phyloP scores from a whole-genome alignment of 257 asterid genomes.

The Fraxinus excelsior region DNA sequence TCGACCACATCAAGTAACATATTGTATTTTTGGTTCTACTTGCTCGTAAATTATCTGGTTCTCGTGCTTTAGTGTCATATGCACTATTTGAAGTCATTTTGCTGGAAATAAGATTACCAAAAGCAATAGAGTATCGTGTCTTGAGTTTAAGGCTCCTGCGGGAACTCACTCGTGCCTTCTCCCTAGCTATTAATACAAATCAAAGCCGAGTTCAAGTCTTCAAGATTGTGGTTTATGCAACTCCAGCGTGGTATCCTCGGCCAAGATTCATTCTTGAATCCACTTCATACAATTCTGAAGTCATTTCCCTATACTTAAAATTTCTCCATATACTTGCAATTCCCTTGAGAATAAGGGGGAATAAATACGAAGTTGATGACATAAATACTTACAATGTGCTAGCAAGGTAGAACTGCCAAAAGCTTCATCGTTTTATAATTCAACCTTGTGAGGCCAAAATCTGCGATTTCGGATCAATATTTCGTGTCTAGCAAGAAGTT shows the following conservation, averaged over 20 bases:
- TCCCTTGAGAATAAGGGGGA: background rate
- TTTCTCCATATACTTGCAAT: background rate
- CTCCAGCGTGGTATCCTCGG: background rate
- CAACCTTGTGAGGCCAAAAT: constrained; percentile 29
- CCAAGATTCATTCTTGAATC: background rate
- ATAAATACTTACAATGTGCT: constrained; percentile 23
- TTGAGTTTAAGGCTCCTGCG: background rate
- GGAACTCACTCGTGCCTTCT: background rate
- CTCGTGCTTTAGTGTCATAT: no score
- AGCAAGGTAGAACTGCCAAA: constrained; percentile 5
- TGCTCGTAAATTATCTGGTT: background rate
- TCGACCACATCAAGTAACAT: no score
- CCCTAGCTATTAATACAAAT: background rate
- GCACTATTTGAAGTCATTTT: background rate
- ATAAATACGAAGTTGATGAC: background rate
- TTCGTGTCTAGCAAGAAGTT: constrained; percentile 24
- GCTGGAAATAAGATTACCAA: background rate
- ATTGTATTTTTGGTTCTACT: background rate
- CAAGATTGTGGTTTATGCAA: background rate
- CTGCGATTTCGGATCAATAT: constrained; percentile 25
- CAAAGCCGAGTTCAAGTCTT: background rate
- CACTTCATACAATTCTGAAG: background rate
- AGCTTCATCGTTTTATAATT: background rate
- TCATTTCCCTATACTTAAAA: background rate
- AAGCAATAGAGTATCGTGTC: background rate